Percentiles rank a stretch among this genome's conserved stretches.
phyloP scores from a whole-genome alignment of 2,329 filamentous ascomycete species.

The Aspergillus arachidicola region DNA sequence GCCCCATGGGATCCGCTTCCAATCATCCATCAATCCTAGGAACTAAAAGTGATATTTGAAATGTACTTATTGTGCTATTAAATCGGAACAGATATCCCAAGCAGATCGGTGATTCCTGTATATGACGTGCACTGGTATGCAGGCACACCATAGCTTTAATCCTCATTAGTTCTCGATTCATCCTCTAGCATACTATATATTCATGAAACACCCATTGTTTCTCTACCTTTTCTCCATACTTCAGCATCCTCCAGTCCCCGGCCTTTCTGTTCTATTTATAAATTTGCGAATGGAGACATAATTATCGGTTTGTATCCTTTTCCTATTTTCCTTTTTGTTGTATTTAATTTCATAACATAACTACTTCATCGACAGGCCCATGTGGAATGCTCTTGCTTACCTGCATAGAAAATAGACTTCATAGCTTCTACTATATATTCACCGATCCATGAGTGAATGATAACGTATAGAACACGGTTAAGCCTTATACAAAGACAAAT shows the following conservation, averaged over 20 bases:
- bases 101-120: background rate
- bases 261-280: background rate
- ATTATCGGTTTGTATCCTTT: background rate
- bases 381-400: background rate
- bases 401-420: background rate
- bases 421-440: background rate
- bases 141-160: background rate
- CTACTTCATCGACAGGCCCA: background rate
- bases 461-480: background rate
- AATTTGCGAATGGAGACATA: background rate
- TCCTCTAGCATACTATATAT: background rate
- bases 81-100: background rate
- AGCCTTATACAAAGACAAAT: background rate
- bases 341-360: background rate
- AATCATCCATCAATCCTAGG: constrained; percentile 1
- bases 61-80: background rate
- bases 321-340: background rate
- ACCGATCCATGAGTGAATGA: background rate
- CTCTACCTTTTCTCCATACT: background rate
- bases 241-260: background rate
- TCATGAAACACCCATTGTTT: background rate
- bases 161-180: background rate
- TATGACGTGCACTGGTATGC: constrained; percentile 5
- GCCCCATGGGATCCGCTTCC: constrained; percentile 3
- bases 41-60: background rate